These are phyloP conservation scores for Puccinia novopanici DNA, from an alignment of 1,284 basidiomycete species.

Conservation along the genomic window DNA sequence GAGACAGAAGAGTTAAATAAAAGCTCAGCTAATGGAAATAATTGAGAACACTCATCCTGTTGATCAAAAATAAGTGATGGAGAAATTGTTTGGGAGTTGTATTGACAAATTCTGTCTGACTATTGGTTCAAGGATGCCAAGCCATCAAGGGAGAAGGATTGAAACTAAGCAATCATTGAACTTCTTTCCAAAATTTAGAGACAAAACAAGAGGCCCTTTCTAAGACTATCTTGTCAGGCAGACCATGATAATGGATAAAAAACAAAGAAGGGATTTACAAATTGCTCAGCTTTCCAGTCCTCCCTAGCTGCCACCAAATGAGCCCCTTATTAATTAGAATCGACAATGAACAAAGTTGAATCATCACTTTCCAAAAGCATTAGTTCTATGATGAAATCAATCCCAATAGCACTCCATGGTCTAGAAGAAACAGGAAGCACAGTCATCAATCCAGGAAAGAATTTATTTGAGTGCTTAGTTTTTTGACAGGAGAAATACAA, in stretches of 20 bases:
- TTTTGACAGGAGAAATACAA: not conserved
- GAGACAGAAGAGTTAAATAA: no score
- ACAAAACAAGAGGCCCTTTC: slow-evolving; percentile 16
- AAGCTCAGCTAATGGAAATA: no score
- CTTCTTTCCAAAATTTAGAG: not conserved
- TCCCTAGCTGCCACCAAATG: not conserved
- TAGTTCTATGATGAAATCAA: no score
- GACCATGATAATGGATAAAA: not conserved
- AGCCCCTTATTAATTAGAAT: no score
- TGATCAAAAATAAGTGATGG: no score
- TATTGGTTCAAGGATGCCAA: not conserved
- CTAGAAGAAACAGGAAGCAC: no score
- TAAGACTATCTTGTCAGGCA: slow-evolving; percentile 2
- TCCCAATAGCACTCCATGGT: no score
- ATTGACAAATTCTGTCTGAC: not conserved
- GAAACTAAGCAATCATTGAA: not conserved
- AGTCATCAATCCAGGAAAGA: no score
- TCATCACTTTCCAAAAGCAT: no score
- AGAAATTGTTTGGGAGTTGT: no score
- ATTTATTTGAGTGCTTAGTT: not conserved
- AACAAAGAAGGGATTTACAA: slow-evolving; percentile 1
- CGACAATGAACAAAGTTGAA: no score
- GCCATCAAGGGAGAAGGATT: not conserved
- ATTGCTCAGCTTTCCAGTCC: not conserved
- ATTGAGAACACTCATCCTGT: no score